Base-by-base conservation (phyloP, 768 basidiomycete species). In the Lactarius deliciosus region DNA sequence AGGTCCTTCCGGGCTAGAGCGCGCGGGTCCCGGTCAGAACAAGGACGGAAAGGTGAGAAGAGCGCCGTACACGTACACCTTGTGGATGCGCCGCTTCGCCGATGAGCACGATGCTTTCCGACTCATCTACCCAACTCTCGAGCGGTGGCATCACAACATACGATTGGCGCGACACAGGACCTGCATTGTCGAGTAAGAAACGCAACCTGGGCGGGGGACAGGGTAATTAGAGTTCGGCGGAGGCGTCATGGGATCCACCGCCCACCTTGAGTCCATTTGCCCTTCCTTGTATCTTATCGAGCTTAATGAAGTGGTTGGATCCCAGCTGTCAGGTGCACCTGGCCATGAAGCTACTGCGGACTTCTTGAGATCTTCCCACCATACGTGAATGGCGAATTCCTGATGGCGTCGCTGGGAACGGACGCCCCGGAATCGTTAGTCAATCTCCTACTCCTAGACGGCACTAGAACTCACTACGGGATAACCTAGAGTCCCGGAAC, bases 61-160 rank as follows among this genome's bases (percentile, higher is more conserved):
- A 9, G 34, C 2, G 34, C 10, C 34, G 40, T 59, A 43, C 43
- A 75, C 76, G 58, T 66, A 71, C 70, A 45, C 71, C 53, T 70
- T 73, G 74, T 13, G 75, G 75, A 61, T 76, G 75, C 38, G 75
- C 75, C 28, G 75, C 64, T 63, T 81, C 80, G 13, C 80, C 80
- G 38, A 81, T 72, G 22, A 81, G 73, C 36, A 73, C 71, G 62
- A 80, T 74, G 45, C 73, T 74, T 54, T 73, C 75, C 9, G 74
- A 72, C 5, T 71, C 70, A 68, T 79, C 79, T 43, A 81, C 69
- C 80, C 79, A 80, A 18, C 64, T 76, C 36, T 76, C 73, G 34
- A 79, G 75, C 32, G 74, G 78, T 59, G 73, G 68, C 18, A 77
- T 72, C 69, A 77, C 78, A 73, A 79, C 73, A 20, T 78, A 72